phyloP scores from a whole-genome alignment of 768 basidiomycete species.

The Dentipellis sp. region DNA sequence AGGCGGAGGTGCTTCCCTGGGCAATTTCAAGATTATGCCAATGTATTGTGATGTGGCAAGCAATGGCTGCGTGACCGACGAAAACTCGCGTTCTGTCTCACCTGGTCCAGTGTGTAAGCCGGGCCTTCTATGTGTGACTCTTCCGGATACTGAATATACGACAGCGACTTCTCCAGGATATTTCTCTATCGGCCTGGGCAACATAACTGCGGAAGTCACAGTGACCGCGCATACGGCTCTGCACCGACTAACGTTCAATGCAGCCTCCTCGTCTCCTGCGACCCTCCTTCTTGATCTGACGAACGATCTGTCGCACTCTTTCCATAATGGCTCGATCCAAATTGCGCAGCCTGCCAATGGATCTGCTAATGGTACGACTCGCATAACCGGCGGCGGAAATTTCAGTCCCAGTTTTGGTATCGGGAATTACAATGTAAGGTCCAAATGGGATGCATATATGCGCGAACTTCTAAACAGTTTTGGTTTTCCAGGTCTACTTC shows the following conservation, averaged over 20 bases:
- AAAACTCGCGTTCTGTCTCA: slow-evolving; percentile 13
- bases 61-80: slow-evolving; percentile 45
- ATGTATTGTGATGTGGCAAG: slow-evolving; percentile 34
- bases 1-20: slow-evolving; percentile 48
- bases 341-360: neutral
- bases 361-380: neutral
- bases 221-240: neutral
- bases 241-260: neutral
- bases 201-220: neutral
- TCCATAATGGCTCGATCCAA: neutral
- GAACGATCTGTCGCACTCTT: neutral
- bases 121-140: slow-evolving; percentile 45
- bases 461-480: too few species aligned
- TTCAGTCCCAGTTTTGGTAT: neutral
- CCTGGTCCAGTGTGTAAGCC: neutral
- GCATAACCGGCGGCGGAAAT: neutral
- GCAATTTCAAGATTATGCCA: slow-evolving; percentile 55
- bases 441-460: too few species aligned
- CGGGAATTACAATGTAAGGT: neutral
- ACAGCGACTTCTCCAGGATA: slow-evolving; percentile 48
- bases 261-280: neutral
- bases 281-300: neutral
- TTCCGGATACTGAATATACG: slow-evolving; percentile 13
- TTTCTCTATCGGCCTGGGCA: slow-evolving; percentile 44
- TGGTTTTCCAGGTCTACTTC: neutral